A percentile compares a stretch with the other conserved stretches of the same genome.
phyloP scores from a whole-genome alignment of 345 rosid genomes.

The Angophora floribunda region DNA sequence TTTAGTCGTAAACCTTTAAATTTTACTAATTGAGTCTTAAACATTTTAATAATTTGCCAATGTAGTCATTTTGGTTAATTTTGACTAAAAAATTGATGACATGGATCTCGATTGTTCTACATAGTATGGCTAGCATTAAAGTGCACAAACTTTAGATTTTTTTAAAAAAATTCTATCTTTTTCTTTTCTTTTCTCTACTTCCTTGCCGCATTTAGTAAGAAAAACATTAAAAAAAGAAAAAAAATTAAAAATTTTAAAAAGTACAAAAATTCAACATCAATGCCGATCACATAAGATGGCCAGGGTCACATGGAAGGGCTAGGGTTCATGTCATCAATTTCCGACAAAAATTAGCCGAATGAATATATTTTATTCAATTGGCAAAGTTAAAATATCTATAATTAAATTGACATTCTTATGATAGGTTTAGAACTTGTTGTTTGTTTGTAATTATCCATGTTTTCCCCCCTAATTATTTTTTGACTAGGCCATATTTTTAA shows the following conservation, averaged over 20 bases:
- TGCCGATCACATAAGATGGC: fast-evolving
- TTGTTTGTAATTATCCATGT: not conserved
- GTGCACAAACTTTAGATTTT: too few species aligned
- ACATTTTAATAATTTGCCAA: not conserved
- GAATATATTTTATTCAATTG: not conserved
- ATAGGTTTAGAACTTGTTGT: not conserved
- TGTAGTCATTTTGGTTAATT: not conserved
- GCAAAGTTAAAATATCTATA: not conserved
- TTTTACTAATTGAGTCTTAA: not conserved
- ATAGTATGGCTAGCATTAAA: too few species aligned
- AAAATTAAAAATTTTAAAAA: not conserved
- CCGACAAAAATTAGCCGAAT: not conserved
- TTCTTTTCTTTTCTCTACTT: too few species aligned
- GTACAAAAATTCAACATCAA: not conserved
- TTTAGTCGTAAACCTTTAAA: not conserved
- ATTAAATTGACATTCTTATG: not conserved
- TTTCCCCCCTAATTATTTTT: not conserved
- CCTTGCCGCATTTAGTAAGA: not conserved
- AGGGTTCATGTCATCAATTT: not conserved
- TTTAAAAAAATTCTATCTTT: too few species aligned
- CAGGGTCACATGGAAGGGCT: too few species aligned
- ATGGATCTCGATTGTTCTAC: too few species aligned
- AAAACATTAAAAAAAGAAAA: not conserved
- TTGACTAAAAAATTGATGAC: not conserved
- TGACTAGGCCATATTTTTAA: not conserved